Evolutionary conservation across 2,329 filamentous ascomycete species (phyloP).

Genomic region (Scleromitrula shiraiana): DNA sequence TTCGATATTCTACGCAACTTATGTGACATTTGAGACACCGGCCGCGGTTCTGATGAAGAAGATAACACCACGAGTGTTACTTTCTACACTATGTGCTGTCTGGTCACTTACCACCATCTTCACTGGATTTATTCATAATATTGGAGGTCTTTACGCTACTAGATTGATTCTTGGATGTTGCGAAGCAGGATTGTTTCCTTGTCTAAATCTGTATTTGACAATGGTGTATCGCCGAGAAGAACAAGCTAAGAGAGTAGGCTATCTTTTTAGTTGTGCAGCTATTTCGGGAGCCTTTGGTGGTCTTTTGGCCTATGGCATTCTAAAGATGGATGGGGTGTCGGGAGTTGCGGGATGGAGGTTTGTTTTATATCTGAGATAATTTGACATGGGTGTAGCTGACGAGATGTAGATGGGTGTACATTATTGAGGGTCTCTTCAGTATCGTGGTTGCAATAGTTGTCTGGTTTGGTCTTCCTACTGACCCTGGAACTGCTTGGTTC

Average conservation of each 20-base stretch:
- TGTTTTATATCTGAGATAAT: constrained; percentile 27
- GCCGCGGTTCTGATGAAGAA: constrained; percentile 41
- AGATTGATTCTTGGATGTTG: constrained; percentile 40
- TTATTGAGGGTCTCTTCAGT: constrained; percentile 42
- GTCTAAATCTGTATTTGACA: constrained; percentile 40
- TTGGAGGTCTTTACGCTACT: constrained; percentile 36
- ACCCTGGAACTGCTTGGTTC: constrained; percentile 41
- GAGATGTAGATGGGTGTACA: constrained; percentile 35
- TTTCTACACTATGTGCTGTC: constrained; percentile 26
- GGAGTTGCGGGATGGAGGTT: constrained; percentile 40
- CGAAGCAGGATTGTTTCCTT: constrained; percentile 43
- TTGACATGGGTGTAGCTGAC: not conserved
- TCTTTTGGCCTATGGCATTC: constrained; percentile 43
- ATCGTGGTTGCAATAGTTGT: constrained; percentile 35
- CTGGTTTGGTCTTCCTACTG: constrained; percentile 40
- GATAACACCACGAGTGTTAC: constrained; percentile 34
- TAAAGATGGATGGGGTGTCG: constrained; percentile 38
- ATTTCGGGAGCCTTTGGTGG: constrained; percentile 43
- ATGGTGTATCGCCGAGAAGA: constrained; percentile 51
- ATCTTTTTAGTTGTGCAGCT: constrained; percentile 46
- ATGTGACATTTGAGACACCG: constrained; percentile 41
- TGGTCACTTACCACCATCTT: constrained; percentile 43
- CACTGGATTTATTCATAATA: constrained; percentile 37
- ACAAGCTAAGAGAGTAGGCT: constrained; percentile 44
- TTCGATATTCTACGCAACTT: constrained; percentile 44